A percentile compares a stretch with the other conserved stretches of the same genome.
Evolutionary conservation across 225 moss, liverwort and hornwort species (phyloP).

Genomic region (Marchantia polymorpha): DNA sequence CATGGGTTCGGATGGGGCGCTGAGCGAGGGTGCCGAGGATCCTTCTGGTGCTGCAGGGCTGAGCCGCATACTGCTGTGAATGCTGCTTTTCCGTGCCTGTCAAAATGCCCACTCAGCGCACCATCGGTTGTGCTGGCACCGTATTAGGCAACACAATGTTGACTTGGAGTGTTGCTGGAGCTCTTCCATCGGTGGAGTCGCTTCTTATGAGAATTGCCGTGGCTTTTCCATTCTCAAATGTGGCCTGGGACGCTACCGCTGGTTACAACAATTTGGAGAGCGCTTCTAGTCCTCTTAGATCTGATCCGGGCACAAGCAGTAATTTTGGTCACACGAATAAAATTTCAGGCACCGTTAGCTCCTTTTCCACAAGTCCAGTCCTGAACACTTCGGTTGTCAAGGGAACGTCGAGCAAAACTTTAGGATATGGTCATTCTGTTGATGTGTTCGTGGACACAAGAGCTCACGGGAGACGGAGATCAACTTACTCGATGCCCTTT

Average conservation of each 20-base stretch:
- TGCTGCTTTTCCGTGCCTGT: background rate
- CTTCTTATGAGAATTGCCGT: background rate
- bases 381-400: background rate
- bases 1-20: background rate
- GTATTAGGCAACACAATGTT: background rate
- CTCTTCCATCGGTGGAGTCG: background rate
- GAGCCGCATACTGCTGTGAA: background rate
- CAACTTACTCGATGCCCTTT: background rate
- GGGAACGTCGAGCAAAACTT: background rate
- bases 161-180: background rate
- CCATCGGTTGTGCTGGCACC: background rate
- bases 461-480: background rate
- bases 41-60: background rate
- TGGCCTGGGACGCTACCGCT: background rate
- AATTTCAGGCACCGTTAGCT: background rate
- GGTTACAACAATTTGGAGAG: background rate
- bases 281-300: background rate
- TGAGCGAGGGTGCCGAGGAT: background rate
- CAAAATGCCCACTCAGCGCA: constrained; percentile 2
- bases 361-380: background rate
- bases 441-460: background rate
- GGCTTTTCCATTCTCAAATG: background rate
- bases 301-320: background rate
- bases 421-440: background rate
- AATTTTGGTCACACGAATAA: background rate